A percentile compares a stretch with the other conserved stretches of the same genome.
Conservation (phyloP, 2,329 filamentous ascomycete species). For the Fusarium succisae region DNA sequence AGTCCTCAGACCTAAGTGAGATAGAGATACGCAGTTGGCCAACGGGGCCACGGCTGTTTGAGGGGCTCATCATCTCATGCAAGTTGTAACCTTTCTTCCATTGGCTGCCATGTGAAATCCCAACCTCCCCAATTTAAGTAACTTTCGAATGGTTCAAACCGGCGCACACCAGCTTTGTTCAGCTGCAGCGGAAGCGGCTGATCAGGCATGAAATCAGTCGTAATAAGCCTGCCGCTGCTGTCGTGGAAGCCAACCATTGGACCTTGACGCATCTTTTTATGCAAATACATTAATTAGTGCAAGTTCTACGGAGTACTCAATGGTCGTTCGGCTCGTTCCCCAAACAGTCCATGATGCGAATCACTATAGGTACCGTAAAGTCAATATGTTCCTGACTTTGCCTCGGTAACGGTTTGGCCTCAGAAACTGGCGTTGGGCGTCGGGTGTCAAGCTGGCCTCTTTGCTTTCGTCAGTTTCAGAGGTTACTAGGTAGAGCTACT, state of each 20-base stretch:
- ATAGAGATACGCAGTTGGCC: background rate
- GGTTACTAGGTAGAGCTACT: constrained; percentile 2
- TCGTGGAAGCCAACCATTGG: constrained; percentile 49
- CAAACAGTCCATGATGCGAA: constrained; percentile 15
- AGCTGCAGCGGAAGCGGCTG: constrained; percentile 35
- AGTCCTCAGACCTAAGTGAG: background rate
- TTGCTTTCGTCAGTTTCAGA: constrained; percentile 23
- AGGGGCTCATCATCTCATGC: constrained; percentile 12
- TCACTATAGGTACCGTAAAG: background rate
- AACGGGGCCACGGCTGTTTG: background rate
- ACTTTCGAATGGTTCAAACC: constrained; percentile 13
- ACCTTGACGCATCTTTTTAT: constrained; percentile 26
- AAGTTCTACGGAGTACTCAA: constrained; percentile 14
- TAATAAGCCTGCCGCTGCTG: constrained; percentile 37
- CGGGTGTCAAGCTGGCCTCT: constrained; percentile 24
- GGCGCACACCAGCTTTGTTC: constrained; percentile 25
- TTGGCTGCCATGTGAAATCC: constrained; percentile 38
- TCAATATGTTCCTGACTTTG: constrained; percentile 20
- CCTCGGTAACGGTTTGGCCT: constrained; percentile 26
- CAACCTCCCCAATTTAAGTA: constrained; percentile 37
- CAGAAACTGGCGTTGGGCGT: constrained; percentile 19
- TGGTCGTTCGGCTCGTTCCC: constrained; percentile 9
- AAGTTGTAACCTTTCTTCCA: constrained; percentile 2
- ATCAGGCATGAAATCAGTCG: constrained; percentile 39
- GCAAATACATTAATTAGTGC: constrained; percentile 42